Evolutionary conservation across 148 eudicot genomes (phyloP).

Genomic region (Vaccinium myrtillus): DNA sequence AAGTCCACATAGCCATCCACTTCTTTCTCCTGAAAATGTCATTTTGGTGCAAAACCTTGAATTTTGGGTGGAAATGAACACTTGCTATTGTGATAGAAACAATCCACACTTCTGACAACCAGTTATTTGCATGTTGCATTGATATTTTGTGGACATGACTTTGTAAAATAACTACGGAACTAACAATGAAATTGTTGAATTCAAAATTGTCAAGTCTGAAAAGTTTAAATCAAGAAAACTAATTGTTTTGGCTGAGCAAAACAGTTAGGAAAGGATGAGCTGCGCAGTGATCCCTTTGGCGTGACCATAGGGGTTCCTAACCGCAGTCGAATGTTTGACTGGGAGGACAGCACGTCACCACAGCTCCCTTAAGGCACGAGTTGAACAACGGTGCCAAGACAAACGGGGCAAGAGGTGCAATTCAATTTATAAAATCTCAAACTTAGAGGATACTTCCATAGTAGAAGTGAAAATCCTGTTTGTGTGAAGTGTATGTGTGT

Average conservation of each 20-base stretch:
- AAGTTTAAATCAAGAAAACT: neutral
- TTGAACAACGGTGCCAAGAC: neutral
- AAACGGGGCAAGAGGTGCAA: neutral
- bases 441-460: neutral
- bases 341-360: neutral
- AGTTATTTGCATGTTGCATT: neutral
- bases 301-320: neutral
- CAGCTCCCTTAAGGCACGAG: too few species aligned
- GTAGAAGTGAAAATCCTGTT: neutral
- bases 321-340: neutral
- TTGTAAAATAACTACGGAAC: neutral
- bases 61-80: neutral
- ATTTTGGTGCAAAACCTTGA: neutral
- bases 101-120: neutral
- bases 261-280: neutral
- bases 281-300: neutral
- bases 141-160: neutral
- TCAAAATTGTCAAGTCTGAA: neutral
- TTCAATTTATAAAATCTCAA: neutral
- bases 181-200: neutral
- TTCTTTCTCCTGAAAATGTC: conserved; percentile 46
- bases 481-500: neutral
- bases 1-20: conserved; percentile 49
- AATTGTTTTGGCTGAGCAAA: neutral
- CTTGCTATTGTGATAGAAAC: neutral